Percentiles rank a stretch among this genome's conserved stretches.
Conservation (phyloP, 1,284 basidiomycete genomes). For the Ganoderma multipileum region DNA sequence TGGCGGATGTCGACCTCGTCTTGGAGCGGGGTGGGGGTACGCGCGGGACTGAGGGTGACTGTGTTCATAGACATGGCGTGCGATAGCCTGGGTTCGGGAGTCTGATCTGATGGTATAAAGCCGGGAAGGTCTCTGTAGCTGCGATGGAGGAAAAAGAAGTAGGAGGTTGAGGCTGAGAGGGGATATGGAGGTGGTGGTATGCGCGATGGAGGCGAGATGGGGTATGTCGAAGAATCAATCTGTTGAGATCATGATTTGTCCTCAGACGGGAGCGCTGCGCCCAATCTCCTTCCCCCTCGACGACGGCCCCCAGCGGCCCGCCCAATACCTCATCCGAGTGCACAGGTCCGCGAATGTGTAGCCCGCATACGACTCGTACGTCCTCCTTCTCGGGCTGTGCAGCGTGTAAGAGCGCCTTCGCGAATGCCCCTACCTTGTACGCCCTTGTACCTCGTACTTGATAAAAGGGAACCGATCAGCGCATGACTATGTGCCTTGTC, state of each 20-base stretch:
- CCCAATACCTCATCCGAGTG: background rate
- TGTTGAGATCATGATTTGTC: slow-evolving; percentile 8
- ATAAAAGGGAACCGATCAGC: background rate
- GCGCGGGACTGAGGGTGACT: slow-evolving; percentile 67
- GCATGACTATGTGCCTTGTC: background rate
- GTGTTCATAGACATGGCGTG: slow-evolving; percentile 77
- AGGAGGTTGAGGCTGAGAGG: background rate
- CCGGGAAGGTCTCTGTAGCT: background rate
- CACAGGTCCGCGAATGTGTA: background rate
- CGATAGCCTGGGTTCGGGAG: background rate
- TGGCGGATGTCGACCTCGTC: slow-evolving; percentile 65
- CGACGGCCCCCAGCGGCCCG: slow-evolving; percentile 3
- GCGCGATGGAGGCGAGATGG: background rate
- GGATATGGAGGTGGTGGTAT: background rate
- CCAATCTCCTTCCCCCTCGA: background rate
- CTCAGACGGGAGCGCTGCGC: background rate
- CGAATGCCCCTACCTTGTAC: background rate
- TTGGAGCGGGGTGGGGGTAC: slow-evolving; percentile 68
- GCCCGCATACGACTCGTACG: background rate
- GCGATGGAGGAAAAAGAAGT: background rate
- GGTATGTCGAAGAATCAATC: background rate
- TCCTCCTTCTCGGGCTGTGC: background rate
- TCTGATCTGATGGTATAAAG: background rate
- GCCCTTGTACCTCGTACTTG: background rate
- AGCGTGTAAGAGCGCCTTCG: background rate